Evolutionary conservation across 1,284 basidiomycete species (phyloP), one percentile per base, ranked within the genome.

Genomic region (Apiotrichum brassicae): DNA sequence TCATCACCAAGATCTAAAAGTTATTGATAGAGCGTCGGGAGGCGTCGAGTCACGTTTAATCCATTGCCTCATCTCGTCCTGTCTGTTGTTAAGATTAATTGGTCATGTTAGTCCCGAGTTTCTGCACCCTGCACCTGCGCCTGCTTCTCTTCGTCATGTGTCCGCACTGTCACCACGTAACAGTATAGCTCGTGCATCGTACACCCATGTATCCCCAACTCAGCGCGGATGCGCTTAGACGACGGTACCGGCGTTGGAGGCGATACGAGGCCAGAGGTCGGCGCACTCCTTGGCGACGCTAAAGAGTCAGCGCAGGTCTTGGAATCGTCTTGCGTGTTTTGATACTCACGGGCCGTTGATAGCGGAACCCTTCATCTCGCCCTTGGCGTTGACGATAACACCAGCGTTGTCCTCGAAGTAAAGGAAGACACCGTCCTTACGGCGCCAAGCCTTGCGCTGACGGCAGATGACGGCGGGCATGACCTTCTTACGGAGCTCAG

Each of bases 311-410:
- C 38, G n/a, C 16, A 7, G n/a, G 2, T 16, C 5, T 14, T 16
- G 6, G n/a, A 3, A 25, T 3, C 6, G 18, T 32, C 6, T 19
- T 20, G 28, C 18, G 91, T 89, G 82, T 92, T 94, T 76, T 87
- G 12, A 13, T 22, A 68, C 68, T 66, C 57, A 70, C 68, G 94
- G 95, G 62, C 94, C 94, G 60, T 94, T 93, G 76, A 99, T 98
- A 65, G 93, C 91, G 52, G 88, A 92, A 54, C 94, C 94, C 82
- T 99, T 99, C 94, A 99, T 98, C 80, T 99, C 94, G 71, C 95
- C 94, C 83, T 97, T 97, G 70, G 90, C 88, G 82, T 97, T 97
- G 70, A 92, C 89, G 60, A 94, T 93, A 59, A 94, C 91, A 76
- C 91, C 92, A 51, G 92, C 92, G 74, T 94, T 94, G 77, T 94